Percentiles rank a stretch among this genome's conserved stretches.
Conservation (phyloP, 2,329 filamentous ascomycete genomes). For the Blumeria hordei region DNA sequence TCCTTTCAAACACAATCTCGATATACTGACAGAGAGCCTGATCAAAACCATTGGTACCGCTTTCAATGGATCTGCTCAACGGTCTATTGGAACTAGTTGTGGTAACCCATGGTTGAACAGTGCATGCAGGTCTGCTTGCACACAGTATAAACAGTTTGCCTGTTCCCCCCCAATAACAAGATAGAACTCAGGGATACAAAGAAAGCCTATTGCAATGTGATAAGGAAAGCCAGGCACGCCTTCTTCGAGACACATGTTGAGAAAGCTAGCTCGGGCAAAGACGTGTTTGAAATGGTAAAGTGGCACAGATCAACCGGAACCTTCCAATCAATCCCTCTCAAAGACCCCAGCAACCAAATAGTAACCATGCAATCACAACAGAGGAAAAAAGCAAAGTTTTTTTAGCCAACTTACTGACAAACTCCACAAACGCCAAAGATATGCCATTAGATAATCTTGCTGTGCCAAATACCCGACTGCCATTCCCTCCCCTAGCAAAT, state of each 20-base stretch:
- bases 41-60: background rate
- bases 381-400: background rate
- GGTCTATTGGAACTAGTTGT: background rate
- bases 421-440: background rate
- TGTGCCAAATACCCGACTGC: background rate
- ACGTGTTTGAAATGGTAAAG: background rate
- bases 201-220: background rate
- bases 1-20: background rate
- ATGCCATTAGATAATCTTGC: background rate
- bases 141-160: background rate
- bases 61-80: background rate
- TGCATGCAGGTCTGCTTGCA: background rate
- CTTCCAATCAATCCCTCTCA: background rate
- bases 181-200: background rate
- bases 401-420: background rate
- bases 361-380: background rate
- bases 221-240: background rate
- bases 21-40: background rate
- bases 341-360: background rate
- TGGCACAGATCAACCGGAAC: background rate
- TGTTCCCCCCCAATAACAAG: background rate
- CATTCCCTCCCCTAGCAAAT: background rate
- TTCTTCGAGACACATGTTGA: background rate
- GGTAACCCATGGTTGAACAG: background rate
- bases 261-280: background rate